Conservation (phyloP, 257 asterid species). For the Solanum chmielewskii region DNA sequence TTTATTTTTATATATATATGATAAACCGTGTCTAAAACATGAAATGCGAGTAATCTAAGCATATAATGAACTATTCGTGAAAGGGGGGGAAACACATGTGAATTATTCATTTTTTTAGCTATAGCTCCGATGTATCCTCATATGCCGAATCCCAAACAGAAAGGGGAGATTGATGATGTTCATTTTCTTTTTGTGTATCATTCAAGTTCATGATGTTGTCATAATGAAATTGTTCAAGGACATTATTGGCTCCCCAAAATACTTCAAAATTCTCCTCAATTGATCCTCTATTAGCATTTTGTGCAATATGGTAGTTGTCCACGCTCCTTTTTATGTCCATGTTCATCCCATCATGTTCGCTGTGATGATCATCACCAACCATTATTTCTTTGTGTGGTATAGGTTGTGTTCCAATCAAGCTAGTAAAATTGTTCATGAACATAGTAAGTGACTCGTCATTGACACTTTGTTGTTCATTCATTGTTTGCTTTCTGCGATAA, state of each 20-base stretch:
- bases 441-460: neutral
- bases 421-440: neutral
- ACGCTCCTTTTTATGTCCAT: neutral
- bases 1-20: neutral
- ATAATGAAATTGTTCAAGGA: slow-evolving; percentile 3
- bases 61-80: too few species aligned
- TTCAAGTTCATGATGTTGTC: slow-evolving; percentile 3
- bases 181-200: slow-evolving; percentile 5
- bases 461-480: neutral
- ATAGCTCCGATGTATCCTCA: neutral
- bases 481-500: neutral
- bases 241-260: slow-evolving; percentile 21
- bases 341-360: slow-evolving; percentile 12
- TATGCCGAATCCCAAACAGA: slow-evolving; percentile 50
- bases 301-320: neutral
- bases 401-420: neutral
- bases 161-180: slow-evolving; percentile 10
- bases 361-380: neutral
- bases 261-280: neutral
- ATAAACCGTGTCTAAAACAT: neutral
- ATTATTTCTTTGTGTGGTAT: neutral
- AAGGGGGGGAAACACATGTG: too few species aligned
- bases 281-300: neutral
- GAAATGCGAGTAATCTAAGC: neutral
- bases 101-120: neutral